Percentiles rank a stretch among this genome's conserved stretches.
Conservation (phyloP, 2,329 filamentous ascomycete genomes). For the Hysterium pulicare region DNA sequence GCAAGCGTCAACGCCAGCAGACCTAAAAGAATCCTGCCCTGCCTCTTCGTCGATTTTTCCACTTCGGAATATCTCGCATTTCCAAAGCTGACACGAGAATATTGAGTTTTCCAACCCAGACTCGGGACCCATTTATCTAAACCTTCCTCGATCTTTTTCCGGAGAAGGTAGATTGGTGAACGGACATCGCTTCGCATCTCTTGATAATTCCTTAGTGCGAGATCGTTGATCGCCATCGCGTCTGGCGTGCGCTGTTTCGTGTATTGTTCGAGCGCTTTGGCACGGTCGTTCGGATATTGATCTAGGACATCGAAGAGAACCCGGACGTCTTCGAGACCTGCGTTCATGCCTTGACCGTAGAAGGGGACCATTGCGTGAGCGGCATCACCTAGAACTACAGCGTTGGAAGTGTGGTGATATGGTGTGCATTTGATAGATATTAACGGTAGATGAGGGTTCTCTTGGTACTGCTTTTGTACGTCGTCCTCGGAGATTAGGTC, state of each 20-base stretch:
- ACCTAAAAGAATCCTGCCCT: constrained; percentile 30
- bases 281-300: constrained; percentile 50
- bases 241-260: constrained; percentile 70
- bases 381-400: constrained; percentile 86
- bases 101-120: constrained; percentile 88
- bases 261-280: constrained; percentile 66
- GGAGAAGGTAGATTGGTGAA: constrained; percentile 69
- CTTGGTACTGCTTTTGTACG: constrained; percentile 69
- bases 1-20: constrained; percentile 22
- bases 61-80: constrained; percentile 90
- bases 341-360: constrained; percentile 97
- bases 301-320: constrained; percentile 83
- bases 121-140: constrained; percentile 72
- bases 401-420: constrained; percentile 74
- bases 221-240: constrained; percentile 84
- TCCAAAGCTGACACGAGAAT: constrained; percentile 86
- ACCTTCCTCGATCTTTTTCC: constrained; percentile 84
- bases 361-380: constrained; percentile 98
- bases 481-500: constrained; percentile 64
- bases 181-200: constrained; percentile 91
- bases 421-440: constrained; percentile 92
- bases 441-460: constrained; percentile 85
- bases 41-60: constrained; percentile 58
- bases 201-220: constrained; percentile 85
- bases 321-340: constrained; percentile 88